Percentiles rank a stretch among this genome's conserved stretches.
phyloP scores from a whole-genome alignment of 768 basidiomycete species.

The Cytidiella melzeri region DNA sequence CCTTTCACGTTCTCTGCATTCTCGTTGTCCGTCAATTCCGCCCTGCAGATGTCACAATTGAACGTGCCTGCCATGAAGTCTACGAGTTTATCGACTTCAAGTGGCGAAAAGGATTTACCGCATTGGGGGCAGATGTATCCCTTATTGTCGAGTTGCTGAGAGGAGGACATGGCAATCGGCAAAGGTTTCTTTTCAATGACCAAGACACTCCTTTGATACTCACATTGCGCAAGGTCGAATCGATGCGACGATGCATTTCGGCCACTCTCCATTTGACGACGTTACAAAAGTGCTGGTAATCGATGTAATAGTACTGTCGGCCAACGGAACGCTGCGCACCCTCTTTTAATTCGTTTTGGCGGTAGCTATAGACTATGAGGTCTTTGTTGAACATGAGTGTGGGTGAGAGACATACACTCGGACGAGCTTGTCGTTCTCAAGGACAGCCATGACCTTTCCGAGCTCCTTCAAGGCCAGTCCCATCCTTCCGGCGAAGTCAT shows the following conservation, averaged over 20 bases:
- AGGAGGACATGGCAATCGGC: neutral
- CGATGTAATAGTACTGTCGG: slow-evolving; percentile 93
- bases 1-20: slow-evolving; percentile 79
- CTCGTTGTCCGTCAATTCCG: slow-evolving; percentile 88
- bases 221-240: slow-evolving; percentile 85
- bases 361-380: slow-evolving; percentile 46
- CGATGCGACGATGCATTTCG: slow-evolving; percentile 86
- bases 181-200: no score
- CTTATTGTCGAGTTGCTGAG: slow-evolving; percentile 90
- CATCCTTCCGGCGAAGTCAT: slow-evolving; percentile 87
- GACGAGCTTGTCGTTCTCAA: slow-evolving; percentile 74
- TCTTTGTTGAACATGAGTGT: neutral
- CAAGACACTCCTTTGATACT: no score
- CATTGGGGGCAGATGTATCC: slow-evolving; percentile 96
- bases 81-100: slow-evolving; percentile 83
- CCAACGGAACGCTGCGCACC: slow-evolving; percentile 83
- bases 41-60: slow-evolving; percentile 82
- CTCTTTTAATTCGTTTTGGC: slow-evolving; percentile 89
- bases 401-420: slow-evolving; percentile 49
- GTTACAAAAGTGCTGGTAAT: slow-evolving; percentile 93
- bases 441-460: slow-evolving; percentile 80
- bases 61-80: slow-evolving; percentile 62
- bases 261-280: slow-evolving; percentile 97
- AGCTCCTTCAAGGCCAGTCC: slow-evolving; percentile 87
- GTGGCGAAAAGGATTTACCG: slow-evolving; percentile 72